Evolutionary conservation across 2,329 filamentous ascomycete species (phyloP).

Genomic region (Aspergillus costaricaensis): DNA sequence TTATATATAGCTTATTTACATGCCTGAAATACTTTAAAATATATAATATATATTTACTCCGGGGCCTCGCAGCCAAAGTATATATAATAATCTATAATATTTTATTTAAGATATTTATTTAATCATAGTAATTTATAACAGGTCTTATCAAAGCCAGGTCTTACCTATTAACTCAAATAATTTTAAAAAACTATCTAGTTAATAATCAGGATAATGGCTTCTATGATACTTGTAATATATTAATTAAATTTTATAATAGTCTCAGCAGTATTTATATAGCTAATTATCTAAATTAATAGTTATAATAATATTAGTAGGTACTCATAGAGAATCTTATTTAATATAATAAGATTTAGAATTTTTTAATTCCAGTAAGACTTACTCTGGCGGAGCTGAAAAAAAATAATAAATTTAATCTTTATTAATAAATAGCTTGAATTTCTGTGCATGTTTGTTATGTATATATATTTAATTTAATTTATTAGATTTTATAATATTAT

Average conservation of each 20-base stretch:
- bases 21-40: neutral
- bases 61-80: neutral
- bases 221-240: neutral
- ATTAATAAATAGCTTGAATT: neutral
- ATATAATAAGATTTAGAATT: too few species aligned
- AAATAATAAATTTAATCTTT: neutral
- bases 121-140: neutral
- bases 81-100: neutral
- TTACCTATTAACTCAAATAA: neutral
- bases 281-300: too few species aligned
- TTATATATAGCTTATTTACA: too few species aligned
- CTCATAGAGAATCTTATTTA: too few species aligned
- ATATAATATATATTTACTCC: neutral
- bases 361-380: too few species aligned
- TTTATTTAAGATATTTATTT: neutral
- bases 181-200: neutral
- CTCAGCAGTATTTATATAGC: too few species aligned
- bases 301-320: too few species aligned
- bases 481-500: too few species aligned
- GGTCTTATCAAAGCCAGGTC: neutral
- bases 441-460: neutral
- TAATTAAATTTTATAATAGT: neutral
- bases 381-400: too few species aligned
- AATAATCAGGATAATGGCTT: neutral
- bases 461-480: too few species aligned